Evolutionary conservation across 1,284 basidiomycete genomes (phyloP).

Genomic region (Ceratobasidium sp.): DNA sequence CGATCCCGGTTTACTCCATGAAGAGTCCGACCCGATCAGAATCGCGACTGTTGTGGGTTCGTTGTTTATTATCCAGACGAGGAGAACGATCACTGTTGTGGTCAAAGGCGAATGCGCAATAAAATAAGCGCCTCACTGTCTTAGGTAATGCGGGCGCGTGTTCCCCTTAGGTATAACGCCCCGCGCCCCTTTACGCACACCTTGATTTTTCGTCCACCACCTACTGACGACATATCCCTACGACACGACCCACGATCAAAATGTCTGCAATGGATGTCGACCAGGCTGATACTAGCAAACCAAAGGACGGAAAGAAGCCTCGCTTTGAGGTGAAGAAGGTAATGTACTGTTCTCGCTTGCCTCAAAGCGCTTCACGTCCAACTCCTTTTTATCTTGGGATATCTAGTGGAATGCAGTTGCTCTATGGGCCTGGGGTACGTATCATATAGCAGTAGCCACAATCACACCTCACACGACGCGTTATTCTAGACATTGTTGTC

Average conservation of each 20-base stretch:
- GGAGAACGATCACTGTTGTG: no score
- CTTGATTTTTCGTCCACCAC: neutral
- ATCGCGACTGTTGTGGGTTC: no score
- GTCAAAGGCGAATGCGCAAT: no score
- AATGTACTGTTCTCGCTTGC: constrained; percentile 49
- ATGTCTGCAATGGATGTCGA: constrained; percentile 90
- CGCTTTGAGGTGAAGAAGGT: constrained; percentile 98
- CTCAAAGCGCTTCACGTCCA: constrained; percentile 15
- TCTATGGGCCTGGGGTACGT: constrained; percentile 95
- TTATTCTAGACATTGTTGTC: constrained; percentile 84
- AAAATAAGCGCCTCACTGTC: constrained; percentile 22
- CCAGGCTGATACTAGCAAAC: constrained; percentile 62
- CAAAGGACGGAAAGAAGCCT: constrained; percentile 70
- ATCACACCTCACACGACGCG: constrained; percentile 37
- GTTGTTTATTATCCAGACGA: no score
- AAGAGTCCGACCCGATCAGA: no score
- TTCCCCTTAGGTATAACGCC: neutral
- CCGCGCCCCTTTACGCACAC: neutral
- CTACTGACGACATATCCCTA: neutral
- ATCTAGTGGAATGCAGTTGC: constrained; percentile 94
- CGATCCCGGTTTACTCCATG: no score
- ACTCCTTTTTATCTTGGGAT: constrained; percentile 47
- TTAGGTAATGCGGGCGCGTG: constrained; percentile 23
- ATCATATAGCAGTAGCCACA: neutral
- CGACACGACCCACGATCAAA: constrained; percentile 44